phyloP scores from a whole-genome alignment of 208 protist species.

The Wallacemonas rigidus region DNA sequence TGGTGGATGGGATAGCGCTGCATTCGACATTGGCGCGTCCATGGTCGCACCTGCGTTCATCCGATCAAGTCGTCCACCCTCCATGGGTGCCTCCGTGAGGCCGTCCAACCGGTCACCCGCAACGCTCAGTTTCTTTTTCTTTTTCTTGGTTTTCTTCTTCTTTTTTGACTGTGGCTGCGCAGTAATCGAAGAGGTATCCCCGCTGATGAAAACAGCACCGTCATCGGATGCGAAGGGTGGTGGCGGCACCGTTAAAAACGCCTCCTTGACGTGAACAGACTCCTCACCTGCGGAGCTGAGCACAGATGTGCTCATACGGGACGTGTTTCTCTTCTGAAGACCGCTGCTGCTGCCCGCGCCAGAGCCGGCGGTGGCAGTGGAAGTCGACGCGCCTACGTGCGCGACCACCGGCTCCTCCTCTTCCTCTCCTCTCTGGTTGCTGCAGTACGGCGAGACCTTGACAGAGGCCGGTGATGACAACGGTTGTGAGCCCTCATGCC shows the following conservation, averaged over 20 bases:
- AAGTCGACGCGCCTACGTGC: too few species aligned
- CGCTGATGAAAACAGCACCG: background rate
- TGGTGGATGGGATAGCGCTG: background rate
- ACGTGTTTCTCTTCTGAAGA: too few species aligned
- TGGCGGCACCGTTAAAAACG: background rate
- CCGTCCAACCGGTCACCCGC: background rate
- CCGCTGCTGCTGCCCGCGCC: too few species aligned
- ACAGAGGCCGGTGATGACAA: background rate
- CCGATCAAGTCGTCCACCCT: too few species aligned
- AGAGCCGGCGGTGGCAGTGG: too few species aligned
- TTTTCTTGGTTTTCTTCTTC: conserved; percentile 40
- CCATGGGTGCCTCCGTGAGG: background rate
- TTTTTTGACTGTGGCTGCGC: conserved; percentile 10
- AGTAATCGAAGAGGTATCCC: background rate
- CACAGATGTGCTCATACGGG: too few species aligned
- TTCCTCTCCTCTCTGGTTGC: too few species aligned
- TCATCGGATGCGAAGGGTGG: background rate
- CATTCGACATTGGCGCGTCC: too few species aligned
- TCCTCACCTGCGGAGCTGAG: background rate
- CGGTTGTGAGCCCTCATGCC: background rate
- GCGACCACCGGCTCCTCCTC: too few species aligned
- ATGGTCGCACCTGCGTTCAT: too few species aligned
- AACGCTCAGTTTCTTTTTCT: conserved; percentile 20
- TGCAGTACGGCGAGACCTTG: too few species aligned
- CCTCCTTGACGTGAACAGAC: background rate